Conservation (phyloP, 768 basidiomycete genomes). For the Kwoniella mangroviensis region DNA sequence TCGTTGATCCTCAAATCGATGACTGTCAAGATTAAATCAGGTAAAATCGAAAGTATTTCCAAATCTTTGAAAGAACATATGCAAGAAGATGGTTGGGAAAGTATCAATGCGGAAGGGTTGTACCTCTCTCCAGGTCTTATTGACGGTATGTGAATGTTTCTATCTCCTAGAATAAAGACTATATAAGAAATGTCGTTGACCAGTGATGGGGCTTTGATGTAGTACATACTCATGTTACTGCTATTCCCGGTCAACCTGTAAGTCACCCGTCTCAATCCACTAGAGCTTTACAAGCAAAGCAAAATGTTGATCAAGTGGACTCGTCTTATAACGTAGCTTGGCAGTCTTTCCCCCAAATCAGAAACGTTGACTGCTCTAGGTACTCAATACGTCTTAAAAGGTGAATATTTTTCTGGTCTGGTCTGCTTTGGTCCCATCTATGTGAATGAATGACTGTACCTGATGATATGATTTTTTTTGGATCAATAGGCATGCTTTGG, state of each 20-base stretch:
- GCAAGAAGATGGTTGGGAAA: constrained; percentile 32
- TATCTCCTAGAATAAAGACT: too few species aligned
- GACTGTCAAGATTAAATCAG: constrained; percentile 38
- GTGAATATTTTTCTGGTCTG: constrained; percentile 5
- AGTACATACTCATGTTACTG: constrained; percentile 37
- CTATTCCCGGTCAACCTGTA: constrained; percentile 25
- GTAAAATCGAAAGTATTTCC: constrained; percentile 32
- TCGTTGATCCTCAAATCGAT: constrained; percentile 29
- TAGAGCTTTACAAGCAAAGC: too few species aligned
- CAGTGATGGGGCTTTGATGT: neutral
- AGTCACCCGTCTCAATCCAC: neutral
- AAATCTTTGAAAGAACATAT: constrained; percentile 20
- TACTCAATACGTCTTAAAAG: constrained; percentile 33
- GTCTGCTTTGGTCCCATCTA: too few species aligned
- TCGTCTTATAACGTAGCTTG: neutral
- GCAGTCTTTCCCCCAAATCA: neutral
- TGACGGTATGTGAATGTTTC: constrained; percentile 28
- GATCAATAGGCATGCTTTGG: constrained; percentile 33
- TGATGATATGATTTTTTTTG: neutral
- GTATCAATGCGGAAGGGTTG: constrained; percentile 28
- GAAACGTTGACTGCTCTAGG: constrained; percentile 28
- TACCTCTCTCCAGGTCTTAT: constrained; percentile 41
- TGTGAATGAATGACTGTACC: too few species aligned
- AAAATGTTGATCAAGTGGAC: neutral
- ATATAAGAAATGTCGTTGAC: too few species aligned